phyloP scores from a whole-genome alignment of 208 protist genomes.

The Leishmania tropica region DNA sequence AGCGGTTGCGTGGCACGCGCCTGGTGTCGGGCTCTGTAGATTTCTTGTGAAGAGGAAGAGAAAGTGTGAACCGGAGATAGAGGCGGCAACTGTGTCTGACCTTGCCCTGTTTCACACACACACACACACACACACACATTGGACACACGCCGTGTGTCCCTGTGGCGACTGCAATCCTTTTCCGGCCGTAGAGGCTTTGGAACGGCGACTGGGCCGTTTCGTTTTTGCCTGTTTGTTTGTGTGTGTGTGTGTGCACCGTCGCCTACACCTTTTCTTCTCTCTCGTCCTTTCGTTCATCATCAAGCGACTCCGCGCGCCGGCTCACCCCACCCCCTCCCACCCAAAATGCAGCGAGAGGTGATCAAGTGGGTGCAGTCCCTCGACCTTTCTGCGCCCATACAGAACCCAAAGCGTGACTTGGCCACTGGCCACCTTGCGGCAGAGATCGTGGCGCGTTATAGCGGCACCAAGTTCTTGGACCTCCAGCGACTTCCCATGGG shows the following conservation, averaged over 20 bases:
- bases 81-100: background rate
- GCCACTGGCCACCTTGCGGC: conserved; percentile 94
- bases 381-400: conserved; percentile 90
- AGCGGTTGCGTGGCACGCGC: background rate
- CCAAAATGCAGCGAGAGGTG: conserved; percentile 88
- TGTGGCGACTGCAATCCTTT: background rate
- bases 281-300: background rate
- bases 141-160: background rate
- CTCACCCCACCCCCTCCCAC: background rate
- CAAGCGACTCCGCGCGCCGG: background rate
- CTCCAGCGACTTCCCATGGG: conserved; percentile 60
- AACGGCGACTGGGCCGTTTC: background rate
- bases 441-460: conserved; percentile 94
- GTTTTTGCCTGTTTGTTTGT: background rate
- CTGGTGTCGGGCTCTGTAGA: no score
- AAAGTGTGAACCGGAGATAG: background rate
- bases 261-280: background rate
- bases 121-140: background rate
- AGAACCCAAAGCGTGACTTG: conserved; percentile 94
- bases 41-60: no score
- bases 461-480: conserved; percentile 27
- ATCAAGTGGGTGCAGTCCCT: conserved; percentile 97
- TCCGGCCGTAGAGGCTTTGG: background rate
- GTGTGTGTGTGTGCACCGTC: background rate
- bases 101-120: background rate